Evolutionary conservation across 2,329 filamentous ascomycete genomes (phyloP).

Genomic region (Diaporthe longicolla): DNA sequence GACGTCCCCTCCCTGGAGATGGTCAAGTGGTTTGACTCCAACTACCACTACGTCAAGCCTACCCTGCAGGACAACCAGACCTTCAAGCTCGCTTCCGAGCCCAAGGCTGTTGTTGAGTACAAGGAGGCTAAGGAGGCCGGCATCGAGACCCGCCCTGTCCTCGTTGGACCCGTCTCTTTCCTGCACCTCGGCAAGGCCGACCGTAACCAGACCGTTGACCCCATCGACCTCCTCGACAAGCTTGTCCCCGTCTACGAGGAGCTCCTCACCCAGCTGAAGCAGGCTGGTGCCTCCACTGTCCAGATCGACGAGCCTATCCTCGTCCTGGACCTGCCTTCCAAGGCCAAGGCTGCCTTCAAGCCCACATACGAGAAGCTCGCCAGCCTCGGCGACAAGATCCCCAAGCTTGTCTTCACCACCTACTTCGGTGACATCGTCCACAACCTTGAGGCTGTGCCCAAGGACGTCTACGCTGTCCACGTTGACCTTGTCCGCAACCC

Average conservation of each 20-base stretch:
- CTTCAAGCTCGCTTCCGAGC: conserved; percentile 88
- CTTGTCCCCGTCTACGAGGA: conserved; percentile 95
- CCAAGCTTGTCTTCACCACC: conserved; percentile 91
- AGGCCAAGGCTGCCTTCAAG: conserved; percentile 98
- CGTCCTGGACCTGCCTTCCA: conserved; percentile 91
- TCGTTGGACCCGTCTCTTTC: conserved; percentile 97
- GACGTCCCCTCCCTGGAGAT: conserved; percentile 97
- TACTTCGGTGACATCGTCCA: conserved; percentile 99
- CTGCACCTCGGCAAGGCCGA: conserved; percentile 98
- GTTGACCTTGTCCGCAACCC: conserved; percentile 98
- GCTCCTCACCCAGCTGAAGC: conserved; percentile 93
- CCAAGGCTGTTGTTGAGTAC: conserved; percentile 96
- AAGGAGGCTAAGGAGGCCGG: conserved; percentile 98
- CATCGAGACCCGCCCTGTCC: conserved; percentile 91
- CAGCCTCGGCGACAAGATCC: conserved; percentile 82
- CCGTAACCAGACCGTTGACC: conserved; percentile 91
- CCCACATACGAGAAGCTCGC: conserved; percentile 93
- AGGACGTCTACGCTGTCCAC: conserved; percentile 88
- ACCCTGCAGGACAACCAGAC: conserved; percentile 97
- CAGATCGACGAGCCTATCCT: conserved; percentile 99
- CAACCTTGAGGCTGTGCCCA: conserved; percentile 92
- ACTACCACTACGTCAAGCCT: conserved; percentile 99
- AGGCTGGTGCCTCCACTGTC: conserved; percentile 93
- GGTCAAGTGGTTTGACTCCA: conserved; percentile 99
- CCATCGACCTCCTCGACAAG: conserved; percentile 93